phyloP scores from a whole-genome alignment of 108 stramenopile species.

The Cyclotella cryptica region DNA sequence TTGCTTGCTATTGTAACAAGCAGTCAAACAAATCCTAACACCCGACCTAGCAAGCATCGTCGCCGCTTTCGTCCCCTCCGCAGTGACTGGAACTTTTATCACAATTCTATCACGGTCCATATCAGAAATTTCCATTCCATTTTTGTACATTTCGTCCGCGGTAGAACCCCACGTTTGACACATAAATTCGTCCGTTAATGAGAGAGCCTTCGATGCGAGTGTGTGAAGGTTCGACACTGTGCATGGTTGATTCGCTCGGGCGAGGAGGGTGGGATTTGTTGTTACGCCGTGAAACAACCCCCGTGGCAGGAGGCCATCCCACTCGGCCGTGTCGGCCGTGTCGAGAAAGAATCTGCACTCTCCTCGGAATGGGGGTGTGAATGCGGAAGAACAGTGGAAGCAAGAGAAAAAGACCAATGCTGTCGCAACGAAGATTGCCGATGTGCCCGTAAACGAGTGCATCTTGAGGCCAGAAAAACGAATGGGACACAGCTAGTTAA shows the following conservation, averaged over 20 bases:
- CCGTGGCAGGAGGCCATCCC: slow-evolving; percentile 61
- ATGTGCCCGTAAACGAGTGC: neutral
- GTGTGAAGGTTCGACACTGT: slow-evolving; percentile 59
- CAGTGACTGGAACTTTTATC: slow-evolving; percentile 72
- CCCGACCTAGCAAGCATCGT: slow-evolving; percentile 56
- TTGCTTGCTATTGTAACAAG: slow-evolving; percentile 66
- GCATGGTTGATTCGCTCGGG: slow-evolving; percentile 60
- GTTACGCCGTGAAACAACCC: slow-evolving; percentile 80
- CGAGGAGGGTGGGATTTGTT: slow-evolving; percentile 70
- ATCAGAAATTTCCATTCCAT: slow-evolving; percentile 63
- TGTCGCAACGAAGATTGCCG: neutral
- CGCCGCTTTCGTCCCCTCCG: slow-evolving; percentile 61
- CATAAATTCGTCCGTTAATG: slow-evolving; percentile 69
- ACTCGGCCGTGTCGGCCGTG: slow-evolving; percentile 61
- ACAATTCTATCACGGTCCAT: slow-evolving; percentile 66
- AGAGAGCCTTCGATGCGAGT: slow-evolving; percentile 50
- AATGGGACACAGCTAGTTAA: neutral
- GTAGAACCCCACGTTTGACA: slow-evolving; percentile 74
- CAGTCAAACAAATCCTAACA: slow-evolving; percentile 75
- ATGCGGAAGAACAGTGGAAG: slow-evolving; percentile 11
- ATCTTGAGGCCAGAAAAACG: neutral
- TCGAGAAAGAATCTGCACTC: slow-evolving; percentile 70
- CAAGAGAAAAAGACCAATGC: neutral
- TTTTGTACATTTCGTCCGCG: slow-evolving; percentile 60
- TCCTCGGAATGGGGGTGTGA: slow-evolving; percentile 53